Evolutionary conservation across 2,329 filamentous ascomycete species (phyloP), one percentile per base, ranked within the genome.

Genomic region (Aspergillus quadrilineatus): DNA sequence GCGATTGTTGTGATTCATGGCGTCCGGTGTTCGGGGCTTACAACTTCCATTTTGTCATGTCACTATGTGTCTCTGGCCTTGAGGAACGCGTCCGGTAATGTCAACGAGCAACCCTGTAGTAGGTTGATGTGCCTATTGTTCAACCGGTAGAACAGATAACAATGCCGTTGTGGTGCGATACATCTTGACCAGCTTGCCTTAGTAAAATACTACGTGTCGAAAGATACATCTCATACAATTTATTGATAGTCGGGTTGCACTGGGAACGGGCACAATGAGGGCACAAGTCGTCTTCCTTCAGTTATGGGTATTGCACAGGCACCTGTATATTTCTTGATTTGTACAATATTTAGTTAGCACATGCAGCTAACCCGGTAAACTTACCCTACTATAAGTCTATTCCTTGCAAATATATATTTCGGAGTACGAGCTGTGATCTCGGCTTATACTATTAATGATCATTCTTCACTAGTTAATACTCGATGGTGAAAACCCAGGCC

Each of bases 11-110:
- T 45, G 45, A 47, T 41, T 46, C 30, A 53, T 48, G 63, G 65
- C 61, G 65, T 63, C 51, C 54, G 68, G 68, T 66, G 68, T 69
- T 68, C 42, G 52, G 58, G 39, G n/a, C 41, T 48, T 55, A 41
- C 45, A 14, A 43, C 14, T 30, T 51, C 34, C 34, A 50, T 57
- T 14, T 53, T 28, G 28, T 57, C 29, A 51, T 52, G 28, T n/a
- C 36, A 41, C 34, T 46, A 26, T 12, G 17, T 43, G 14, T 55
- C 34, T 22, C 44, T 26, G 32, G 37, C 37, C 26, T 14, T 12
- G 14, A 6, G 14, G 7, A 26, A 15, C 4, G 6, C 17, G 6
- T 22, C 22, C 8, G 17, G 44, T 44, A 30, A 9, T 37, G 8
- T 29, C 37, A 37, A 49, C n/a, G 9, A 28, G 8, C 17, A 34